Evolutionary conservation across 352 stramenopile genomes (phyloP).

Genomic region (Pythium biforme): DNA sequence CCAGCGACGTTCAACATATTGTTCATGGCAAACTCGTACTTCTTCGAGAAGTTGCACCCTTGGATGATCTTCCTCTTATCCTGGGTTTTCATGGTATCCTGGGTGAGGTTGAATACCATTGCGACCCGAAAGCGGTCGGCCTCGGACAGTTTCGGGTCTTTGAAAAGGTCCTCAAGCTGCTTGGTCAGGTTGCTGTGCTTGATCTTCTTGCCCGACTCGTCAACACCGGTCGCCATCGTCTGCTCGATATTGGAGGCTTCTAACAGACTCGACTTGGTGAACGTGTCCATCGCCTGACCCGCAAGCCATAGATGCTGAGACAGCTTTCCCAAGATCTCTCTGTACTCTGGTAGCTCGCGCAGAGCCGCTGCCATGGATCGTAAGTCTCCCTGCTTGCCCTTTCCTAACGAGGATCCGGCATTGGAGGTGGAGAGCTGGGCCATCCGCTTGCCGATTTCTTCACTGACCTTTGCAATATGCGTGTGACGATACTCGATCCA

Average conservation of each 20-base stretch:
- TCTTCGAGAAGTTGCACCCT: constrained; percentile 75
- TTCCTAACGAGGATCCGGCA: constrained; percentile 73
- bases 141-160: constrained; percentile 69
- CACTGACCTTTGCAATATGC: constrained; percentile 92
- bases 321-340: constrained; percentile 93
- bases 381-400: constrained; percentile 85
- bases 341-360: constrained; percentile 93
- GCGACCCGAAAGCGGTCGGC: constrained; percentile 90
- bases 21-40: constrained; percentile 55
- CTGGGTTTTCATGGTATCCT: constrained; percentile 84
- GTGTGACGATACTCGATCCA: constrained; percentile 96
- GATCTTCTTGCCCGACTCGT: constrained; percentile 90
- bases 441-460: constrained; percentile 81
- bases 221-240: constrained; percentile 92
- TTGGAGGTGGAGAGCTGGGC: constrained; percentile 72
- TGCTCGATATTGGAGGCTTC: constrained; percentile 94
- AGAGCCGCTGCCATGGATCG: constrained; percentile 92
- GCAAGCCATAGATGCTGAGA: constrained; percentile 94
- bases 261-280: constrained; percentile 86
- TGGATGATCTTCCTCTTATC: constrained; percentile 87
- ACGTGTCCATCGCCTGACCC: constrained; percentile 93
- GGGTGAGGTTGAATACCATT: constrained; percentile 92
- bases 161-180: constrained; percentile 87
- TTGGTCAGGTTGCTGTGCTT: constrained; percentile 85
- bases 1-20: constrained; percentile 70